Evolutionary conservation across 495 filamentous ascomycete genomes (phyloP).

Genomic region (Xylaria bambusicola): DNA sequence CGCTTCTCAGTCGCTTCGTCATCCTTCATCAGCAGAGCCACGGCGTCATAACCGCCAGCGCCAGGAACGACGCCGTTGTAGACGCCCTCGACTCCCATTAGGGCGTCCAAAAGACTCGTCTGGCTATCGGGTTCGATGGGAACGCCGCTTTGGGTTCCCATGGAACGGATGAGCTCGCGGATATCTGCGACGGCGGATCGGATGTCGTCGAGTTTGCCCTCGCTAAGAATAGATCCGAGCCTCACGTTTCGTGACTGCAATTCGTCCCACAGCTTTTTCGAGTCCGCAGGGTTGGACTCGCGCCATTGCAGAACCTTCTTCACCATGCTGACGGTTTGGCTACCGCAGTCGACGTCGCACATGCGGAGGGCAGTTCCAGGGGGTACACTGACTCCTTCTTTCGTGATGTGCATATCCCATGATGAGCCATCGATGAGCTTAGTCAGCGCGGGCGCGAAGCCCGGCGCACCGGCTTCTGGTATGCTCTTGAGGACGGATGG

Average conservation of each 20-base stretch:
- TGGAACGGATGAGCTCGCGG: constrained; percentile 63
- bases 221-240: constrained; percentile 62
- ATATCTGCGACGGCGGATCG: constrained; percentile 40
- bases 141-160: constrained; percentile 74
- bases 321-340: constrained; percentile 92
- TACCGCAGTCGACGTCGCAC: constrained; percentile 94
- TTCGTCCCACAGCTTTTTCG: constrained; percentile 68
- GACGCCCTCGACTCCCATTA: constrained; percentile 71
- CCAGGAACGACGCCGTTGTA: constrained; percentile 91
- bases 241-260: constrained; percentile 74
- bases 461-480: constrained; percentile 61
- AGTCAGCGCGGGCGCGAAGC: constrained; percentile 67
- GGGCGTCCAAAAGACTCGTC: constrained; percentile 77
- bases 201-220: constrained; percentile 42
- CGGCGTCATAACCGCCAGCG: constrained; percentile 91
- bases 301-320: constrained; percentile 86
- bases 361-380: constrained; percentile 77
- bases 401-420: constrained; percentile 79
- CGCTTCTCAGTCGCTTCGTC: constrained; percentile 64
- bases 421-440: constrained; percentile 60
- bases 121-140: constrained; percentile 89
- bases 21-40: constrained; percentile 78
- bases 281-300: constrained; percentile 63
- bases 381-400: constrained; percentile 69
- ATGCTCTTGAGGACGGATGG: constrained; percentile 68